Percentiles rank a stretch among this genome's conserved stretches.
These are phyloP conservation scores for Rhodomyrtus tomentosa DNA, from an alignment of 345 rosid genomes.

Conservation along the genomic window DNA sequence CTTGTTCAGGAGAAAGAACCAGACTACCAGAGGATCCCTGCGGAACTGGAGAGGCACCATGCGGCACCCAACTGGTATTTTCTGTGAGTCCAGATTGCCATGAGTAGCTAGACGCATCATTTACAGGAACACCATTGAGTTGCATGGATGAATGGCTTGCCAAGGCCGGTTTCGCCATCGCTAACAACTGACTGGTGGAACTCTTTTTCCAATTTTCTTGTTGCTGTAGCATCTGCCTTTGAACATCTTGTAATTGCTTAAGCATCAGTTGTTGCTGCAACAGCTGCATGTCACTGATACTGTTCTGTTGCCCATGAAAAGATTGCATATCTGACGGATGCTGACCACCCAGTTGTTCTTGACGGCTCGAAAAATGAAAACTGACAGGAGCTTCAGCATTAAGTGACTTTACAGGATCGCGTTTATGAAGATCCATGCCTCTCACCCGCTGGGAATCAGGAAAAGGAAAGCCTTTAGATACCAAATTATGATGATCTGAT, in stretches of 20 bases:
- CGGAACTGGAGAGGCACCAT: conserved; percentile 25
- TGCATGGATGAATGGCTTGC: conserved; percentile 26
- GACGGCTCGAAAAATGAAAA: conserved; percentile 60
- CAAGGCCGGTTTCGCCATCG: conserved; percentile 29
- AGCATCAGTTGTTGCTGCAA: conserved; percentile 61
- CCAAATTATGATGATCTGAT: conserved; percentile 33
- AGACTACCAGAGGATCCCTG: conserved; percentile 53
- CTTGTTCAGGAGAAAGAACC: conserved; percentile 49
- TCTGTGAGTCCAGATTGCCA: conserved; percentile 46
- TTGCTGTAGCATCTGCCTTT: conserved; percentile 57
- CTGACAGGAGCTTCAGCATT: conserved; percentile 55
- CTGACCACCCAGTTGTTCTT: conserved; percentile 52
- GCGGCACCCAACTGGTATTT: conserved; percentile 52
- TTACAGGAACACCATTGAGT: conserved; percentile 57
- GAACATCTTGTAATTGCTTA: conserved; percentile 71
- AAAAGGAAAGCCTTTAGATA: conserved; percentile 37
- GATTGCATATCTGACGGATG: conserved; percentile 50
- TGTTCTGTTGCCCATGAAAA: conserved; percentile 60
- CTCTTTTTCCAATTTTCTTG: conserved; percentile 42
- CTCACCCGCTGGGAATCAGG: conserved; percentile 31
- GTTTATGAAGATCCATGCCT: conserved; percentile 37
- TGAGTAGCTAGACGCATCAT: conserved; percentile 40
- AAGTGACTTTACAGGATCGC: conserved; percentile 31
- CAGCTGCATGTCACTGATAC: conserved; percentile 62
- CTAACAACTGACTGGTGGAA: conserved; percentile 35